Percentiles rank a stretch among this genome's conserved stretches.
phyloP scores from a whole-genome alignment of 371 early-diverging fungal species.

The Mucor saturninus region DNA sequence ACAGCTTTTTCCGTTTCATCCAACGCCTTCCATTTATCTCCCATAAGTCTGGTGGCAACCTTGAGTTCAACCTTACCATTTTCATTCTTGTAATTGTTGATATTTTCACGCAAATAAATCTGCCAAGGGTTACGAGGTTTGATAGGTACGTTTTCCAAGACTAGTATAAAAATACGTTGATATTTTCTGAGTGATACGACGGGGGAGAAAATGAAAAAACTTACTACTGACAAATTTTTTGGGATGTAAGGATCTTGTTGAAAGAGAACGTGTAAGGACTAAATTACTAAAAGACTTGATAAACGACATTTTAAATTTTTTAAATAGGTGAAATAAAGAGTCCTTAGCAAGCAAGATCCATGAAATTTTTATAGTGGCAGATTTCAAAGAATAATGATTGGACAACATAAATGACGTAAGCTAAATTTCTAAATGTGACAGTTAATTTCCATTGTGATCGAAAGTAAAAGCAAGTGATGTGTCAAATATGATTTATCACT shows the following conservation, averaged over 20 bases:
- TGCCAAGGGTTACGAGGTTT: conserved; percentile 59
- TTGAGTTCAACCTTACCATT: conserved; percentile 35
- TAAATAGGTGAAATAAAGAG: no score
- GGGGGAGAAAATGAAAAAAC: not conserved
- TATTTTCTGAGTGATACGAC: not conserved
- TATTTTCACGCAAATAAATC: conserved; percentile 48
- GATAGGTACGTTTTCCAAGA: conserved; percentile 46
- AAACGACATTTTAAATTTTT: conserved; percentile 19
- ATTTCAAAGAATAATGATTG: no score
- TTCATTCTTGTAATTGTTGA: conserved; percentile 31
- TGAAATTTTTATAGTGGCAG: no score
- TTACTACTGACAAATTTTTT: conserved; percentile 47
- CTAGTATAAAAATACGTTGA: conserved; percentile 17
- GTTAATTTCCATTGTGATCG: no score
- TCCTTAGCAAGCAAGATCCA: no score
- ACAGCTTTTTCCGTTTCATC: conserved; percentile 45
- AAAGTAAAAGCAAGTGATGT: no score
- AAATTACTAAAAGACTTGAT: conserved; percentile 11
- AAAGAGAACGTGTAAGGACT: conserved; percentile 26
- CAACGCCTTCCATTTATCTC: conserved; percentile 34
- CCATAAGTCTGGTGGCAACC: conserved; percentile 26
- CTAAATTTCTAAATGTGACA: no score
- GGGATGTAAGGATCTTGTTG: conserved; percentile 30
- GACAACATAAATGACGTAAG: no score
- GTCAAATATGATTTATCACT: no score